phyloP scores from a whole-genome alignment of 768 basidiomycete species.

The Russula brevipes region DNA sequence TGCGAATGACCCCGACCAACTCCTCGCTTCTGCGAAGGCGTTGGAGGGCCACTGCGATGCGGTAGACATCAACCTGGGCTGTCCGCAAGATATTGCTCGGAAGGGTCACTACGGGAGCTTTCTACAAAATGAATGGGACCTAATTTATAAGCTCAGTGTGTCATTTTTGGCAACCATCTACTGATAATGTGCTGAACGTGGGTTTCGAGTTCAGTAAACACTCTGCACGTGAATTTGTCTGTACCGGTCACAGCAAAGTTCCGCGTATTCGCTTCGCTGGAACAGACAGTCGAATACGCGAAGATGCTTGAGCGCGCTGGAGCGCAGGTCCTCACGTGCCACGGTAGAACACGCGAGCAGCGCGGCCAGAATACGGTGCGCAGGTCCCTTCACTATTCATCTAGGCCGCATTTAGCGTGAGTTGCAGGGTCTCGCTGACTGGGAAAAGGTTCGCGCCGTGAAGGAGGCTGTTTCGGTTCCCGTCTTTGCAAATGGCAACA shows the following conservation, averaged over 20 bases:
- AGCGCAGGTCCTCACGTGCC: slow-evolving; percentile 91
- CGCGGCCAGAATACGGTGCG: slow-evolving; percentile 75
- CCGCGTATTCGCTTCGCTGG: slow-evolving; percentile 78
- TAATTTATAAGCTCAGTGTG: slow-evolving; percentile 75
- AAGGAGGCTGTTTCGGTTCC: slow-evolving; percentile 87
- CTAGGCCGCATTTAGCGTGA: neutral
- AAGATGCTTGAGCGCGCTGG: slow-evolving; percentile 94
- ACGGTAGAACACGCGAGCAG: slow-evolving; percentile 88
- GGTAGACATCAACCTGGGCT: slow-evolving; percentile 89
- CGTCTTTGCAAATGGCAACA: slow-evolving; percentile 96
- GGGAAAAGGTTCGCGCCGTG: slow-evolving; percentile 85
- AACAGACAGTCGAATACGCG: slow-evolving; percentile 90
- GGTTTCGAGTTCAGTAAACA: slow-evolving; percentile 58
- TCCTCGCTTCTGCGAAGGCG: slow-evolving; percentile 70
- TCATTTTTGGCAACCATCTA: slow-evolving; percentile 13
- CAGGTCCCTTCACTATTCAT: slow-evolving; percentile 12
- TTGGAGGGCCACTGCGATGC: slow-evolving; percentile 84
- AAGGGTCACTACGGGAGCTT: slow-evolving; percentile 85
- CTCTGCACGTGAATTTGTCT: slow-evolving; percentile 72
- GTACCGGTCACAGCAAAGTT: slow-evolving; percentile 98
- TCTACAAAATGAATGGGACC: slow-evolving; percentile 91
- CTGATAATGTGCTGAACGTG: neutral
- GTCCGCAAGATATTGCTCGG: slow-evolving; percentile 93
- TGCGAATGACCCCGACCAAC: slow-evolving; percentile 76
- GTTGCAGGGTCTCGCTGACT: slow-evolving; percentile 75